A percentile compares a stretch with the other conserved stretches of the same genome.
Conservation (phyloP, 2,329 filamentous ascomycete genomes). For the Xylaria digitata region DNA sequence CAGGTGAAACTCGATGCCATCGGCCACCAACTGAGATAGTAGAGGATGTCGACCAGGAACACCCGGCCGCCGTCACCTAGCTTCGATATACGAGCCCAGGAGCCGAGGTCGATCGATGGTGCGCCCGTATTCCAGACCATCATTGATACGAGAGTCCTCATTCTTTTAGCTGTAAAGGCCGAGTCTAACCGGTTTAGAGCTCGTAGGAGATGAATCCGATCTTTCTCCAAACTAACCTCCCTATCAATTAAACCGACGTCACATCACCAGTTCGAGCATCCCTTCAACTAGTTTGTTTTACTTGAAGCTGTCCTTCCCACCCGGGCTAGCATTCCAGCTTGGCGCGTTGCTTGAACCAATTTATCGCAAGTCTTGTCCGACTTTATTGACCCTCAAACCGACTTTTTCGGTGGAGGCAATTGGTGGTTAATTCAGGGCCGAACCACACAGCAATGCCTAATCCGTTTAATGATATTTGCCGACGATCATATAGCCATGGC, state of each 20-base stretch:
- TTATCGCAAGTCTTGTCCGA: slow-evolving; percentile 2
- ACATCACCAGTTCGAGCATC: too few relatives aligned
- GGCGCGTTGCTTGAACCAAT: neutral
- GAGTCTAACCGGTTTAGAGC: too few relatives aligned
- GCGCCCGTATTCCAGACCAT: too few relatives aligned
- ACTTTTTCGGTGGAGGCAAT: slow-evolving; percentile 10
- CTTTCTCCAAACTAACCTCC: too few relatives aligned
- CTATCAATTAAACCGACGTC: too few relatives aligned
- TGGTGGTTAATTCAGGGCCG: slow-evolving; percentile 30
- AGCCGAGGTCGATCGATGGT: too few relatives aligned
- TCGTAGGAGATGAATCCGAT: too few relatives aligned
- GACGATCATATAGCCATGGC: slow-evolving; percentile 8
- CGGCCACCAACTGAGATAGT: neutral
- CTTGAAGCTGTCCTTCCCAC: neutral
- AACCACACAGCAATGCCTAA: slow-evolving; percentile 2
- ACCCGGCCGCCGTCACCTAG: too few relatives aligned
- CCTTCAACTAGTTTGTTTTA: neutral
- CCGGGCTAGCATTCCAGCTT: slow-evolving; percentile 12
- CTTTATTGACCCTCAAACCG: neutral
- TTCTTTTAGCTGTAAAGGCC: too few relatives aligned
- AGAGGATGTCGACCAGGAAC: too few relatives aligned
- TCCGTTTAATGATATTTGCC: slow-evolving; percentile 20
- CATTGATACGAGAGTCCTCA: too few relatives aligned
- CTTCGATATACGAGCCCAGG: too few relatives aligned
- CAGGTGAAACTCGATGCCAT: neutral